phyloP scores from a whole-genome alignment of 2,329 filamentous ascomycete species.

The Fonsecaea pedrosoi region DNA sequence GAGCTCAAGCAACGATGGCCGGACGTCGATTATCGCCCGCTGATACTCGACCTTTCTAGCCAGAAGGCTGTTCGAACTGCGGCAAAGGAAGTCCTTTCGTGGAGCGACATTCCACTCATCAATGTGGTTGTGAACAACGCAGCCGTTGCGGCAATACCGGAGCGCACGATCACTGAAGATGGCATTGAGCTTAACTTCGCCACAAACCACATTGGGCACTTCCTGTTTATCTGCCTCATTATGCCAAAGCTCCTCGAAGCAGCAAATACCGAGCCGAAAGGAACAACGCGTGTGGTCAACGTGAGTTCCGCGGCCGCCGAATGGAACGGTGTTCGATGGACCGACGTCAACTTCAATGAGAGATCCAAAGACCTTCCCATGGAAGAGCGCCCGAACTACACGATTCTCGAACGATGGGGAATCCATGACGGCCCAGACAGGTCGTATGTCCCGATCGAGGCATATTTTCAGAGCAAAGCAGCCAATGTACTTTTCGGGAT shows the following conservation, averaged over 20 bases:
- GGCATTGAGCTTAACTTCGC: conserved; percentile 49
- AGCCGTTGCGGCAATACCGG: conserved; percentile 47
- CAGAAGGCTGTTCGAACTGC: conserved; percentile 44
- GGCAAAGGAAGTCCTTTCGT: conserved; percentile 43
- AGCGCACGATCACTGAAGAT: conserved; percentile 40
- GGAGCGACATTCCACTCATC: conserved; percentile 42
- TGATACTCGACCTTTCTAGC: conserved; percentile 48
- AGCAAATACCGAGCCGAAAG: conserved; percentile 27
- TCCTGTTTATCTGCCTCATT: conserved; percentile 50
- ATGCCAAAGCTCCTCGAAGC: conserved; percentile 45
- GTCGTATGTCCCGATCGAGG: conserved; percentile 47
- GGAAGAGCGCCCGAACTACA: conserved; percentile 31
- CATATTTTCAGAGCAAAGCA: conserved; percentile 56
- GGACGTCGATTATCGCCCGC: conserved; percentile 38
- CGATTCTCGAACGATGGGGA: conserved; percentile 15
- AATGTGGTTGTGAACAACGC: conserved; percentile 55
- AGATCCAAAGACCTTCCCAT: conserved; percentile 34
- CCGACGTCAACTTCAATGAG: conserved; percentile 46
- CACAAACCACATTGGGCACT: conserved; percentile 49
- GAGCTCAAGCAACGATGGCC: conserved; percentile 39
- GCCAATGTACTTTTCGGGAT: conserved; percentile 55
- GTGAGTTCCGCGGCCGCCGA: conserved; percentile 41
- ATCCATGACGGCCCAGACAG: conserved; percentile 26
- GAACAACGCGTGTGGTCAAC: conserved; percentile 42
- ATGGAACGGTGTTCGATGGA: conserved; percentile 44